These are phyloP conservation scores for Polychytrium aggregatum DNA, from an alignment of 192 early-diverging fungal species.

Conservation along the genomic window DNA sequence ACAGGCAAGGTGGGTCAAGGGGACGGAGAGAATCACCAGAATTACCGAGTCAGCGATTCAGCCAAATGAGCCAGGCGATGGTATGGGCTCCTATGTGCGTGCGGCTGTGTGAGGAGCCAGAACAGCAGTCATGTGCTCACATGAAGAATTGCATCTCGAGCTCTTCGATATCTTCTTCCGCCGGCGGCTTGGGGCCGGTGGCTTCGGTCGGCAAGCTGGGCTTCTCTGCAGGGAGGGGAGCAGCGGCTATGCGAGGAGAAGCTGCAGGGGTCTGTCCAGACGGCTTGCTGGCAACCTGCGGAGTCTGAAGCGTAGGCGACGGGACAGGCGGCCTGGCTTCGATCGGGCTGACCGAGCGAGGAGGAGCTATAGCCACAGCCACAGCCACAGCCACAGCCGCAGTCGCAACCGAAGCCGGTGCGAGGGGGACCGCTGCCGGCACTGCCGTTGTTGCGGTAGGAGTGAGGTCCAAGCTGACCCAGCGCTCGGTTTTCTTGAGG, in stretches of 20 bases:
- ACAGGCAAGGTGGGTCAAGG: background rate
- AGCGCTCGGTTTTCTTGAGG: constrained; percentile 44
- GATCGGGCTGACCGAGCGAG: no score
- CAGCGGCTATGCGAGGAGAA: background rate
- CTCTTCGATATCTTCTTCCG: background rate
- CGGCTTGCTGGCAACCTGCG: background rate
- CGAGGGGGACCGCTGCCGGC: background rate
- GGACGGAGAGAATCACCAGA: no score
- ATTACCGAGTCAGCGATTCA: no score
- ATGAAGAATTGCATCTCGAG: constrained; percentile 17
- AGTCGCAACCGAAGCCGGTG: background rate
- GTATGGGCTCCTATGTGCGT: background rate
- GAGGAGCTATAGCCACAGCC: constrained; percentile 3
- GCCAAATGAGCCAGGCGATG: no score
- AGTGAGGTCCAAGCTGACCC: constrained; percentile 44
- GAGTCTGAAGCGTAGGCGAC: no score
- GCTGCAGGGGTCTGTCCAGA: no score
- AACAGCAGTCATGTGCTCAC: constrained; percentile 7
- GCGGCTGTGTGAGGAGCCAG: background rate
- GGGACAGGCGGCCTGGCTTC: no score
- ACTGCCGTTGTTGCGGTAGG: background rate
- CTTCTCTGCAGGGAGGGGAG: background rate
- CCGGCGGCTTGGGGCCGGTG: constrained; percentile 4
- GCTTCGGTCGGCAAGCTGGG: background rate
- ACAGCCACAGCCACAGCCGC: background rate